phyloP scores from a whole-genome alignment of 257 asterid genomes.

The Osmanthus fragrans region DNA sequence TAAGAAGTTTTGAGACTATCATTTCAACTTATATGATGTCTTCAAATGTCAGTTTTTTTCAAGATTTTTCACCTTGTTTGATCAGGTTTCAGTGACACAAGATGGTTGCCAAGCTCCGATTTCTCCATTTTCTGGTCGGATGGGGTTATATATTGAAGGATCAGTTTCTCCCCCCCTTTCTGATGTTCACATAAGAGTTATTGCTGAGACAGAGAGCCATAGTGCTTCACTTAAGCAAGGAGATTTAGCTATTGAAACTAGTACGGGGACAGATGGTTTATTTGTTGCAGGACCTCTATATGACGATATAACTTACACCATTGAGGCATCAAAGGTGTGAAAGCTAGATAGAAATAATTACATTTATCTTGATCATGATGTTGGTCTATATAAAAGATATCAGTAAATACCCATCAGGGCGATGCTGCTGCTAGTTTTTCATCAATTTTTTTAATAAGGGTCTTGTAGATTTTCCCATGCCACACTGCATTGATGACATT shows the following conservation, averaged over 20 bases:
- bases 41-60: conserved; percentile 17
- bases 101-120: conserved; percentile 84
- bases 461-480: not conserved
- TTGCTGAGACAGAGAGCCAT: conserved; percentile 65
- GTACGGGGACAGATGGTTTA: conserved; percentile 68
- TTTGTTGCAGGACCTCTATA: conserved; percentile 91
- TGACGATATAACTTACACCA: conserved; percentile 71
- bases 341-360: conserved; percentile 17
- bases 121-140: conserved; percentile 75
- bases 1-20: conserved; percentile 42
- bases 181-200: conserved; percentile 64
- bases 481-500: not conserved
- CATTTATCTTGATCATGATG: conserved; percentile 10
- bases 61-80: conserved; percentile 27
- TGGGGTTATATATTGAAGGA: conserved; percentile 88
- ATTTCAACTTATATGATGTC: conserved; percentile 12
- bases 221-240: conserved; percentile 68
- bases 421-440: not conserved
- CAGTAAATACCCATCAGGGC: conserved; percentile 3
- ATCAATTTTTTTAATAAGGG: not conserved
- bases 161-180: conserved; percentile 90
- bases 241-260: conserved; percentile 65
- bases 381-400: conserved; percentile 16
- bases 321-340: conserved; percentile 90
- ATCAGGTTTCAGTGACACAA: conserved; percentile 63